Evolutionary conservation across 345 rosid genomes (phyloP), one percentile per base, ranked within the genome.

Genomic region (Citrus trifoliata): DNA sequence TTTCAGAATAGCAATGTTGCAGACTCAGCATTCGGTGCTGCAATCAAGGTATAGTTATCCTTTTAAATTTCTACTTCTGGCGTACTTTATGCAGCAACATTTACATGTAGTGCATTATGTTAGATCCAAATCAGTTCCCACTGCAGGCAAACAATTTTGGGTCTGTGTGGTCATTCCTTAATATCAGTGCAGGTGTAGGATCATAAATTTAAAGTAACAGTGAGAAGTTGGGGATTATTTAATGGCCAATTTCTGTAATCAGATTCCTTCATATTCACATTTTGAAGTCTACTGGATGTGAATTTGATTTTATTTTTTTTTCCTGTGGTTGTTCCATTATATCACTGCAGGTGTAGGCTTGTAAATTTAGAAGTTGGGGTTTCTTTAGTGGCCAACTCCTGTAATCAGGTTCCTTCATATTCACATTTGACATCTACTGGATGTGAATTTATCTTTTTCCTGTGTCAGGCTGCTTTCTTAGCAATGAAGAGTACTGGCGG

Each of bases 1-100:
- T 96, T 96, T 86, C 91, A 90, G 85, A 89, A 80, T 83, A 90
- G 87, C 84, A 89, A 79, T 86, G 88, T 87, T 70, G 92, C 95
- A 63, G 98, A 93, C 86, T 96, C 99, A 64, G 95, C 98, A 75
- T 94, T 94, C 82, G 94, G 98, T 86, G 98, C 99, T 68, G 98
- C 98, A 80, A 85, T 90, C 76, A 93, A 92, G 98, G 98, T 92
- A 88, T 83, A 75, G 2, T 30, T 30, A 64, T 18, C 21, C 30
- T 71, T 82, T 65, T 62, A 30, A 28, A 32, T 64, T 64, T 64
- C 10, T 32, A 28, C 32, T 30, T 64, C 22, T 30, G 68, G 40
- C 2, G 3, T 16, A 55, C 46, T 40, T 40, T 73, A 35, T 3
- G 21, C 19, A 59, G 28, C 27, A 42, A 6, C 22, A 63, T 30